Evolutionary conservation across 2,329 filamentous ascomycete species (phyloP), one percentile per base, ranked within the genome.

Genomic region (Dactylellina sp.): DNA sequence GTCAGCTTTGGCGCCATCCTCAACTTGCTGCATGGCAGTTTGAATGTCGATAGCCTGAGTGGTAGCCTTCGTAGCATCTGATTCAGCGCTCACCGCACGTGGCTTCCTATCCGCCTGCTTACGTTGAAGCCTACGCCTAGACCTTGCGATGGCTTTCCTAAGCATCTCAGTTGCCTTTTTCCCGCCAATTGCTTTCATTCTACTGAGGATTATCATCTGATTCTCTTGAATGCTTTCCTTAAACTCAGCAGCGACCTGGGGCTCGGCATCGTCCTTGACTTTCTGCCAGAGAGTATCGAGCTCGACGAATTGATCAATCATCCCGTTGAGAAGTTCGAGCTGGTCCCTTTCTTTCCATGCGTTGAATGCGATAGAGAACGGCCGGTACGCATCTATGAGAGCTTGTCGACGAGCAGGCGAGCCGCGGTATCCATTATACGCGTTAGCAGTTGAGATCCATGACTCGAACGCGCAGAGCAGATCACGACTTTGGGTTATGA

Each of bases 221-320:
- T 92, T 93, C 76, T 93, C 89, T 66, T 90, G 87, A 76, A 94
- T 93, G 71, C 91, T 92, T 78, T 92, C 86, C 37, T 88, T 87
- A 79, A 93, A 94, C n/a, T 92, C 87, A 16, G 87, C 87, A 0
- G 90, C 87, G 1, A 92, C 91, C 14, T 88, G 87, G 40, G 89
- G 88, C 52, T 91, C 88, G 0, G 88, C 91, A 59, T 89, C 89
- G 77, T 92, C 89, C 80, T 92, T 93, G 79, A 95, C 90, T 1
- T 89, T 91, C 79, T 93, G 90, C 84, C 91, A 91, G 52, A 94
- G 94, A 37, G 89, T 89, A 78, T 95, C 91, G 1, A 95, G 85
- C 79, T 93, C 91, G 16, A 93, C 90, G 80, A 94, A 93, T 76
- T 92, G 91, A 78, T 91, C 86, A n/a, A 94, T 85, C 91, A 95